Evolutionary conservation across 2,329 filamentous ascomycete genomes (phyloP).

Genomic region (Penicillium sp.): DNA sequence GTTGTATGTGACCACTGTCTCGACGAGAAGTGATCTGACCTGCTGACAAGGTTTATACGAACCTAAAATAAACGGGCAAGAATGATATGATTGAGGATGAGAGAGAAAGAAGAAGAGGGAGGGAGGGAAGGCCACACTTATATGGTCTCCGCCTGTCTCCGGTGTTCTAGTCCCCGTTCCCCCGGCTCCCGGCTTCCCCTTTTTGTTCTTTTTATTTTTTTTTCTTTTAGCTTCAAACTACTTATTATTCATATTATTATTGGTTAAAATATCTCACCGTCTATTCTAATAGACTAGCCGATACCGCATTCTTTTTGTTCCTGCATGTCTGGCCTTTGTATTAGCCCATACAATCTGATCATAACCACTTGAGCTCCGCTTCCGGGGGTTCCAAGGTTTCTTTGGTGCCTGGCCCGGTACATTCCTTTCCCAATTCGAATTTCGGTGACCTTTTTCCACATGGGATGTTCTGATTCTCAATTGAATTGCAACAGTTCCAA

Average conservation of each 20-base stretch:
- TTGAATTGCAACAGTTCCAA: not conserved
- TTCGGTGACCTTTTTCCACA: not conserved
- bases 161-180: not conserved
- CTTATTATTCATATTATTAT: not conserved
- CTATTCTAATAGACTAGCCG: not conserved
- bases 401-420: not conserved
- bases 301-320: not conserved
- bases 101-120: not conserved
- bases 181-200: constrained; percentile 3
- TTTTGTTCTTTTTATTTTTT: not conserved
- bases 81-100: not conserved
- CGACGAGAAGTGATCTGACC: constrained; percentile 54
- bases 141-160: constrained; percentile 5
- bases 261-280: constrained; percentile 1
- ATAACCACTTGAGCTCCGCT: constrained; percentile 3
- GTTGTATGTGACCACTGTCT: constrained; percentile 59
- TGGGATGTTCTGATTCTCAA: not conserved
- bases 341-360: too few relatives aligned
- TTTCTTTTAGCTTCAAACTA: not conserved
- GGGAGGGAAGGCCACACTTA: not conserved
- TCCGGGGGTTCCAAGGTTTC: not conserved
- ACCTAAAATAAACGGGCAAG: constrained; percentile 18
- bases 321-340: not conserved
- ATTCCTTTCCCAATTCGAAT: not conserved
- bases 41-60: constrained; percentile 29